A percentile compares a stretch with the other conserved stretches of the same genome.
Conservation (phyloP, 2,329 filamentous ascomycete genomes). For the Akanthomyces muscarius region DNA sequence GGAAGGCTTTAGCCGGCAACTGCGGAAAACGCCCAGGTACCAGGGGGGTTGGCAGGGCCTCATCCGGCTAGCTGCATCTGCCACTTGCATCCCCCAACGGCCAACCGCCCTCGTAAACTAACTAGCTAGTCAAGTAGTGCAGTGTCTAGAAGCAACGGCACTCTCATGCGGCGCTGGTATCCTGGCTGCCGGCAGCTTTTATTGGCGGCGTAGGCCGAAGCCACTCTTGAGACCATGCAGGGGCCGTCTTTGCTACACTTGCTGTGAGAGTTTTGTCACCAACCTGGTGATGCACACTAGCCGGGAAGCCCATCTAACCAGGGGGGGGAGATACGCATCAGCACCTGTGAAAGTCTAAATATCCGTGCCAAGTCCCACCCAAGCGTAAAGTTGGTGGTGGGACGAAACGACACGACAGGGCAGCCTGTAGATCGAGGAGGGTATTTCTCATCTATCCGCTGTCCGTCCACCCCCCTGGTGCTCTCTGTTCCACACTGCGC, state of each 20-base stretch:
- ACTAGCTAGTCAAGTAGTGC: neutral
- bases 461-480: neutral
- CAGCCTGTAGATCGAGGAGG: constrained; percentile 10
- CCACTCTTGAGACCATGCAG: neutral
- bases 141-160: no score
- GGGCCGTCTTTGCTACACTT: constrained; percentile 7
- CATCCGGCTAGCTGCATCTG: constrained; percentile 1
- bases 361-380: constrained; percentile 15
- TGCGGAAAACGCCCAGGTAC: neutral
- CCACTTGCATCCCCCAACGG: neutral
- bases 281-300: neutral
- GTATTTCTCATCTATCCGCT: constrained; percentile 4
- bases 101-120: neutral
- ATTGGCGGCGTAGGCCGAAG: neutral
- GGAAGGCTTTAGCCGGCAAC: no score
- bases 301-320: neutral
- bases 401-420: constrained; percentile 6
- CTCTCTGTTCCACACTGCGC: neutral
- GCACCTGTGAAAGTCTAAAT: neutral
- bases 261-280: neutral
- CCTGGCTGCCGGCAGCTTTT: neutral
- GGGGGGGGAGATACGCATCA: neutral
- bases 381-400: constrained; percentile 3
- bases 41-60: neutral
- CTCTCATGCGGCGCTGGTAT: neutral